Evolutionary conservation across 768 basidiomycete genomes (phyloP), one percentile per base, ranked within the genome.

Genomic region (Austroboletus festivus): DNA sequence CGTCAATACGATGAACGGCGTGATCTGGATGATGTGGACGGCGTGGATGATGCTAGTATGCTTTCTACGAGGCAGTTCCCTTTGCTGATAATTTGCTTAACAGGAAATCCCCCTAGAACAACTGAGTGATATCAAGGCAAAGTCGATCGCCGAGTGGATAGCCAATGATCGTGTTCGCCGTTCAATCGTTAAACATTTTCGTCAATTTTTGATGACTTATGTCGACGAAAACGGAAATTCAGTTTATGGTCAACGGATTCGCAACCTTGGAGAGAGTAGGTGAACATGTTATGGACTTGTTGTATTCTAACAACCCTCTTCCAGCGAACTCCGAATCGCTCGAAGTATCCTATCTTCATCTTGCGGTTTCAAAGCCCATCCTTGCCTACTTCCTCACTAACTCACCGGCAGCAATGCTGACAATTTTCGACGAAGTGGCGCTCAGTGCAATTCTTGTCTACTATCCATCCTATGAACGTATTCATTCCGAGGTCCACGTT

Each of bases 131-230:
- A 93, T 99, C 74, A 97, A 98, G 64, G 92, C 94, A 33, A 92
- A 94, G 62, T 93, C 91, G 12, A 93, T 99, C 48, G 87, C 89
- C 20, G 96, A 98, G 68, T 99, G 96, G 96, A 94, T 98, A 58
- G 86, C 91, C 16, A 86, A 86, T 48, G 92, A 94, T 49, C 83
- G 89, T 35, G 95, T 98, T 55, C 82, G 88, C 56, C 79, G 89
- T 46, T 86, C 94, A 0, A 93, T 99, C 54, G 80, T 89, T 57
- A 82, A 86, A 54, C 91, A 97, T 68, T 98, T 99, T 77, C 81
- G 89, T 39, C 83, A 92, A 57, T 99, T 99, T 71, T 73, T 99
- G 47, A 89, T 94, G 82, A 95, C 92, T 11, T 94, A 93, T 61
- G 87, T 92, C 37, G 96, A 99, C 60, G 93, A 95, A 46, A 79